Base-by-base conservation (phyloP, 2,329 filamentous ascomycete species). In the Cladosporium sp. region DNA sequence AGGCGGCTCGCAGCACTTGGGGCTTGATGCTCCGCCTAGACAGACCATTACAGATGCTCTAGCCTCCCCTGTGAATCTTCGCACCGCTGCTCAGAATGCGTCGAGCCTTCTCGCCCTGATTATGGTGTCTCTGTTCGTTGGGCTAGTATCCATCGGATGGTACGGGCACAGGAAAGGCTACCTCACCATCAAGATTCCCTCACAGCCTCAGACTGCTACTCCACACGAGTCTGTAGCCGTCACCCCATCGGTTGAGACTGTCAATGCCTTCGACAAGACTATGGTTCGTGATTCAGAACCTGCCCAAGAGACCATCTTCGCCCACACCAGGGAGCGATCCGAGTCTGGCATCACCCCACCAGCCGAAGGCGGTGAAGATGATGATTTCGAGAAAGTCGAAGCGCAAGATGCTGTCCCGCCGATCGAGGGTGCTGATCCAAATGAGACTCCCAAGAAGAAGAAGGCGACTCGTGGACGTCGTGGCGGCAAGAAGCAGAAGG, bases 391-490 rank as follows among this genome's bases (percentile, higher is more conserved):
- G 12, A 48, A 44, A 12, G 43, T 50, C n/a, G 53, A 57, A 2
- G 47, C 53, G 15, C 44, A 48, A 17, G 54, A 53, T 11, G 48
- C 22, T 15, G 52, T 56, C 15, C 43, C 42, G 22, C 62, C 64
- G 3, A 55, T 56, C 22, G 50, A 56, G 27, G 49, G 56, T 12
- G 61, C 64, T 41, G 64, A 62, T 30, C 52, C 61, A 9, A 56
- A 54, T 11, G 55, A 61, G 9, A 65, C 65, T 1, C 63, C 60
- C 1, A 73, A 70, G 59, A 76, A 76, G 63, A 75, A 73, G 62
- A 76, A 76, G 55, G 73, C 74, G 4, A 74, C 75, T 43, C 64
- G 75, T 50, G 75, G 75, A 18, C 73, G 72, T 54, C 70, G 74
- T 17, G 74, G 73, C 20, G 74, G 74, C 19, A 65, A 66, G 17